phyloP scores from a whole-genome alignment of 805 yeast genomes.

The Tetrapisispora namnaoensis region DNA sequence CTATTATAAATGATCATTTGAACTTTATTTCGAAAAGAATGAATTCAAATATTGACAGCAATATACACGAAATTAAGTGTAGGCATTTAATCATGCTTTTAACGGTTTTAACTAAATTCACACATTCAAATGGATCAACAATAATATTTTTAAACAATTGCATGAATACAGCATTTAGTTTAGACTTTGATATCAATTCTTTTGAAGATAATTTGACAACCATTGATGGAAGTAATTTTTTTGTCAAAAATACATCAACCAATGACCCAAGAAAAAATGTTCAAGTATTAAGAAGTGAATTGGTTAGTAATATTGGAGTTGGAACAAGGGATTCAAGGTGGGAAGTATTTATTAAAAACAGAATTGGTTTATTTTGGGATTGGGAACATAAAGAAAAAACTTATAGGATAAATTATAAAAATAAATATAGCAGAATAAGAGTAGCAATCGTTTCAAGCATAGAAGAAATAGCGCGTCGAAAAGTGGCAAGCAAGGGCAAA shows the following conservation, averaged over 20 bases:
- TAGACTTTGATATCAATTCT: neutral
- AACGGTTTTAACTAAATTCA: constrained; percentile 23
- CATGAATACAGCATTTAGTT: constrained; percentile 24
- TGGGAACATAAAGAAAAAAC: constrained; percentile 13
- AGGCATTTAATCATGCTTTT: constrained; percentile 18
- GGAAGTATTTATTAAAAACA: constrained; percentile 21
- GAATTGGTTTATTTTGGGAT: constrained; percentile 25
- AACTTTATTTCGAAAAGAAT: constrained; percentile 1
- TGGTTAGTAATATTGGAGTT: constrained; percentile 24
- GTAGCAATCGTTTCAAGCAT: constrained; percentile 7
- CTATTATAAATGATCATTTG: constrained; percentile 19
- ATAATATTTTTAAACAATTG: constrained; percentile 23
- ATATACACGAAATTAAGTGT: constrained; percentile 23
- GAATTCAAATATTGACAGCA: constrained; percentile 1
- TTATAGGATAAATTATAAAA: neutral
- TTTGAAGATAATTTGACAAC: constrained; percentile 14
- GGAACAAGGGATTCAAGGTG: constrained; percentile 24
- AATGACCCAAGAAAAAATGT: constrained; percentile 11
- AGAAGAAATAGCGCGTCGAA: neutral
- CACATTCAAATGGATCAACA: constrained; percentile 13
- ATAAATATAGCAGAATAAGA: constrained; percentile 4
- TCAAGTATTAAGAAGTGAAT: constrained; percentile 23
- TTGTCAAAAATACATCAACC: constrained; percentile 7
- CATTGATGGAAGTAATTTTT: constrained; percentile 14
- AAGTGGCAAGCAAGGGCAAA: neutral